Evolutionary conservation across 2,329 filamentous ascomycete genomes (phyloP).

Genomic region (Trichoderma simmonsii): DNA sequence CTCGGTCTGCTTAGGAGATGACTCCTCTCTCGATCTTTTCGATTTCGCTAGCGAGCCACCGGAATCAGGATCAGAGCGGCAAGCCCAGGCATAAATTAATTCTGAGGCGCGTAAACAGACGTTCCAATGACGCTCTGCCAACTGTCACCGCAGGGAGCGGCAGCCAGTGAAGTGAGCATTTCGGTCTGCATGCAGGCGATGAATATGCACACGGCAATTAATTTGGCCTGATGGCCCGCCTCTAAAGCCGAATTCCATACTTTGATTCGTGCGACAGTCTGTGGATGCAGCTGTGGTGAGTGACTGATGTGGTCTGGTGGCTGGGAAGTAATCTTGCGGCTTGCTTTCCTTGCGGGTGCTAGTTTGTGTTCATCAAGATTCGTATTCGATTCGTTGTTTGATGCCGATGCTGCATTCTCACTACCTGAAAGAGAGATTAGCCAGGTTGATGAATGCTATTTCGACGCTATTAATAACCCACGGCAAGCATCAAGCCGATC

Average conservation of each 20-base stretch:
- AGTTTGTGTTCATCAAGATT: neutral
- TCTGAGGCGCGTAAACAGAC: neutral
- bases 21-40: neutral
- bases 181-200: constrained; percentile 14
- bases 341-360: neutral
- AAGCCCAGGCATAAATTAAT: neutral
- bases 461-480: neutral
- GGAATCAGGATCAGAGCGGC: neutral
- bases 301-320: neutral
- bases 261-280: constrained; percentile 5
- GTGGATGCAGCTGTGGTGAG: neutral
- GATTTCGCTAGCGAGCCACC: neutral
- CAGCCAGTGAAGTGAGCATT: constrained; percentile 1
- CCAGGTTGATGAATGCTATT: neutral
- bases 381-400: neutral
- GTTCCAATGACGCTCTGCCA: constrained; percentile 15
- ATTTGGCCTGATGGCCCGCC: neutral
- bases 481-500: neutral
- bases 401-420: neutral
- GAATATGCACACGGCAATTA: neutral
- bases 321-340: neutral
- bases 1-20: neutral
- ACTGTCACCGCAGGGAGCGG: constrained; percentile 10
- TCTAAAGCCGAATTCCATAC: neutral
- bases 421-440: neutral